These are phyloP conservation scores for Boletus reticulatus DNA, from an alignment of 768 basidiomycete species.

Conservation along the genomic window DNA sequence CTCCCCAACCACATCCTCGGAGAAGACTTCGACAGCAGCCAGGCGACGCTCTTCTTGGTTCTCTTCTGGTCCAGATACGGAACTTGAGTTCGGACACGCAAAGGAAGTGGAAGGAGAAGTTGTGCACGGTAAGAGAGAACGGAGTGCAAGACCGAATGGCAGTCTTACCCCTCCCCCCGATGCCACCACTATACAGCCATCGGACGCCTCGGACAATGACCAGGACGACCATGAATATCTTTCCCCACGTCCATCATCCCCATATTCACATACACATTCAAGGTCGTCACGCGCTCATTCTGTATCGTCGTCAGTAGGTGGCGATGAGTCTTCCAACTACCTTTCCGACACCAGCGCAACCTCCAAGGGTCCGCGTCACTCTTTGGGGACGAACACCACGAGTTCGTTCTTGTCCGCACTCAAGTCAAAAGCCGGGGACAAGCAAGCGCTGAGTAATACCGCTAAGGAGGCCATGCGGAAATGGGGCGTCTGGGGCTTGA, in stretches of 20 bases:
- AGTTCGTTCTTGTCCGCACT: constrained; percentile 75
- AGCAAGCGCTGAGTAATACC: constrained; percentile 79
- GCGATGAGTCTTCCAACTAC: constrained; percentile 28
- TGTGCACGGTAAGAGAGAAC: constrained; percentile 19
- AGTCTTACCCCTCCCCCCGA: constrained; percentile 22
- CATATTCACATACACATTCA: constrained; percentile 35
- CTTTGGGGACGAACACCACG: constrained; percentile 35
- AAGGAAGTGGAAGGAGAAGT: constrained; percentile 25
- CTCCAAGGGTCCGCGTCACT: constrained; percentile 40
- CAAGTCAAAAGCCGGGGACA: constrained; percentile 75
- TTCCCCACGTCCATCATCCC: constrained; percentile 43
- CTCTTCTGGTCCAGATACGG: constrained; percentile 41
- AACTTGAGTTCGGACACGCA: constrained; percentile 20
- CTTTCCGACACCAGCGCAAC: constrained; percentile 33
- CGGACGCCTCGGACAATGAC: constrained; percentile 18
- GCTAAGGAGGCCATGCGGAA: constrained; percentile 90
- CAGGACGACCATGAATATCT: constrained; percentile 18
- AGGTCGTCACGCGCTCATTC: constrained; percentile 36
- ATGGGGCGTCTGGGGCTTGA: constrained; percentile 82
- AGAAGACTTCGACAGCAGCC: constrained; percentile 26
- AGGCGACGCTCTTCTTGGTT: constrained; percentile 63
- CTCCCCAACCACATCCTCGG: constrained; percentile 23
- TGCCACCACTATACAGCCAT: constrained; percentile 2
- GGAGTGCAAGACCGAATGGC: constrained; percentile 37
- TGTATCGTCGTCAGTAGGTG: constrained; percentile 33